Percentiles rank a stretch among this genome's conserved stretches.
Evolutionary conservation across 2,329 filamentous ascomycete genomes (phyloP).

Genomic region (Meredithiella fracta): DNA sequence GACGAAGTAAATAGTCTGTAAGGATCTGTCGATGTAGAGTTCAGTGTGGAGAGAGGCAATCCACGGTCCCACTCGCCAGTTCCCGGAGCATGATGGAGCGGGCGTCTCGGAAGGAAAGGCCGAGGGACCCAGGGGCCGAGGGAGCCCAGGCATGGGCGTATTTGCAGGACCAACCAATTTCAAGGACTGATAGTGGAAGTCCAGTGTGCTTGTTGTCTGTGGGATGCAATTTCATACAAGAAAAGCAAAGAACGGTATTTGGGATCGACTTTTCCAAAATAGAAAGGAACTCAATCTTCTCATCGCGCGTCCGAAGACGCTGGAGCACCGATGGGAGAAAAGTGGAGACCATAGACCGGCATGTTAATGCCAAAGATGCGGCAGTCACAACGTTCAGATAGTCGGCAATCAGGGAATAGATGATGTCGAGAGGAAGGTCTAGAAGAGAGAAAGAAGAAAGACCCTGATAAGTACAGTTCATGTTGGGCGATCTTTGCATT

Average conservation of each 20-base stretch:
- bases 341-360: conserved; percentile 2
- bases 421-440: conserved; percentile 10
- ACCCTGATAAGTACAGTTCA: not conserved
- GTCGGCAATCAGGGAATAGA: conserved; percentile 2
- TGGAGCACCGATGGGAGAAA: not conserved
- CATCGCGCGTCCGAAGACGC: not conserved
- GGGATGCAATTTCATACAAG: conserved; percentile 9
- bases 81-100: not conserved
- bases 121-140: not conserved
- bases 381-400: conserved; percentile 3
- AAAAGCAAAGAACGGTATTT: conserved; percentile 2
- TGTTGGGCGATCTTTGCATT: no score
- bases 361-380: conserved; percentile 1
- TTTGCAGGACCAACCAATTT: conserved; percentile 11
- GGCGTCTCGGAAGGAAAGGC: conserved; percentile 10
- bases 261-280: conserved; percentile 2
- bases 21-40: not conserved
- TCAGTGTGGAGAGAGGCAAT: not conserved
- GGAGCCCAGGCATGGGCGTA: conserved; percentile 10
- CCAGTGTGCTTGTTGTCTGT: not conserved
- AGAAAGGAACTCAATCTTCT: conserved; percentile 5
- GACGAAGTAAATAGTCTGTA: not conserved
- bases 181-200: conserved; percentile 8
- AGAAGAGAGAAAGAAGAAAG: conserved; percentile 5
- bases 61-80: not conserved